Base-by-base conservation (phyloP, 768 basidiomycete species). In the Suillus tomentosus region DNA sequence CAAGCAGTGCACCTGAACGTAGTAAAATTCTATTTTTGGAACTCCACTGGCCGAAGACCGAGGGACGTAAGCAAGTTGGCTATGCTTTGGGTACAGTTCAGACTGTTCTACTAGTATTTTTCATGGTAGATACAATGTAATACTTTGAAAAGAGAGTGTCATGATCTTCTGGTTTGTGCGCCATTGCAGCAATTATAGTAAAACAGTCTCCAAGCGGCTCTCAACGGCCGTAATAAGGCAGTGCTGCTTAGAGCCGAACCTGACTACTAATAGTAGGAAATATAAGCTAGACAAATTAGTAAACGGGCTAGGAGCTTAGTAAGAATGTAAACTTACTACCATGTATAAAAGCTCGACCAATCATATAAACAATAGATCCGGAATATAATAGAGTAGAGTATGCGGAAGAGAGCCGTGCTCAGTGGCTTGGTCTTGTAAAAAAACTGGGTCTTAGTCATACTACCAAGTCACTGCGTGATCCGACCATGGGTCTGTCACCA, bases 401-500 rank as follows among this genome's bases (percentile, higher is more conserved):
- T 3, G 37, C 39, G 37, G 37, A 57, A 13, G 15, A 58, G 39
- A 22, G 3, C 24, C 55, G 37, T 56, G 37, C n/a, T 2, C 2
- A 40, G 56, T 22, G 22, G 19, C 2, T 39, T 2, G 1, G 37
- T 55, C n/a, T 24, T 3, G n/a, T 22, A 55, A 13, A 22, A 31
- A 9, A 7, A 22, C 39, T 37, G 37, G 37, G 36, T 13, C 19
- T n/a, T 43, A 37, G n/a, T 13, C 37, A 50, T 45, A 2, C 13
- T 61, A 59, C 58, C 65, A 70, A 43, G 50, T 47, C 24, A 64
- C 42, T 11, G 15, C 22, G 22, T 60, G 62, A 48, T 65, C 62
- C n/a, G 73, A 67, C 78, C 80, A 87, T 1, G 86, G 74, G 65
- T 90, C 86, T 2, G 87, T 87, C 43, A 85, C 86, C 37, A 90